A percentile compares a stretch with the other conserved stretches of the same genome.
These are phyloP conservation scores for Salix viminalis DNA, from an alignment of 345 rosid genomes.

Conservation along the genomic window DNA sequence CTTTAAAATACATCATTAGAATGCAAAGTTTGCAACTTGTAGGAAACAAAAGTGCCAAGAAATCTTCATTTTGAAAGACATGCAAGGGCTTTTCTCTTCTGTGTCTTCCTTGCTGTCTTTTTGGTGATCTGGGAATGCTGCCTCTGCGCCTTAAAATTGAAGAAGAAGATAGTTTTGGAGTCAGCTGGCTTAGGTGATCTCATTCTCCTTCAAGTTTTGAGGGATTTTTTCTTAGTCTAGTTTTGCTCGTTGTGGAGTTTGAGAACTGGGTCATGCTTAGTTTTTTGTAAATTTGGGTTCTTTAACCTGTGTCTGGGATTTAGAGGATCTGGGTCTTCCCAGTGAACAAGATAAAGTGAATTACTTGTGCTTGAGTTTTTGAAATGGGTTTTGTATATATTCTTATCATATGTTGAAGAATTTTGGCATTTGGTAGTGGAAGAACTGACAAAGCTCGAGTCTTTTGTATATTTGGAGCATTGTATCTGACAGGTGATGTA, in stretches of 20 bases:
- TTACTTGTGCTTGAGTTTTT: slow-evolving; percentile 3
- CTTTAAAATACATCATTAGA: slow-evolving; percentile 1
- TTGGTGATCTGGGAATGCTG: slow-evolving; percentile 33
- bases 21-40: slow-evolving; percentile 15
- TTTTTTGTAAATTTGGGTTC: slow-evolving; percentile 7
- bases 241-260: slow-evolving; percentile 12
- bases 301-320: slow-evolving; percentile 3
- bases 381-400: slow-evolving; percentile 11
- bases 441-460: background rate
- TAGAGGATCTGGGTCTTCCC: background rate
- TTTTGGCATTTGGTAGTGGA: background rate
- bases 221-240: slow-evolving; percentile 12
- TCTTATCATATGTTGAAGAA: slow-evolving; percentile 5
- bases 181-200: background rate
- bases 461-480: background rate
- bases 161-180: slow-evolving; percentile 2
- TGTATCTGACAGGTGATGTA: background rate
- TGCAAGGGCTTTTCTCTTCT: slow-evolving; percentile 20
- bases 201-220: slow-evolving; percentile 7
- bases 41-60: background rate
- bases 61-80: background rate
- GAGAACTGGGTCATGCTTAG: slow-evolving; percentile 9
- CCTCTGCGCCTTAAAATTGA: slow-evolving; percentile 15
- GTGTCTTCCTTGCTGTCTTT: slow-evolving; percentile 3
- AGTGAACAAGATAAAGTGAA: slow-evolving; percentile 6